These are phyloP conservation scores for Ascoidea asiatica DNA, from an alignment of 805 yeast genomes.

Conservation along the genomic window DNA sequence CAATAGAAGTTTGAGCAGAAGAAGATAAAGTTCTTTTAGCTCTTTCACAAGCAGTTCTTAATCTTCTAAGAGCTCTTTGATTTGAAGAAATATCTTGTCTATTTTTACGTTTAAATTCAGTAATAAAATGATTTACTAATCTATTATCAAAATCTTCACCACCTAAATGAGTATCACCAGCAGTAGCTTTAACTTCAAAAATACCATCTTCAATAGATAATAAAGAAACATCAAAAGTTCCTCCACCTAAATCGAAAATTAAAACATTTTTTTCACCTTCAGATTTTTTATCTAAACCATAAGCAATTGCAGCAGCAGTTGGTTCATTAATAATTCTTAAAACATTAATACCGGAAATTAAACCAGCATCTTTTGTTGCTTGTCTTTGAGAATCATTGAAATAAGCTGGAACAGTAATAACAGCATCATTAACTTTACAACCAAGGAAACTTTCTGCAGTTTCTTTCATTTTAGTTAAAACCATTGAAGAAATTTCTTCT, in stretches of 20 bases:
- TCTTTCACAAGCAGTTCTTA: constrained; percentile 82
- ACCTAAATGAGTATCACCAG: constrained; percentile 64
- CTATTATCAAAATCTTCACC: constrained; percentile 83
- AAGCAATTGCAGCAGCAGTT: constrained; percentile 96
- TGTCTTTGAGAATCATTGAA: constrained; percentile 91
- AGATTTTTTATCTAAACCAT: constrained; percentile 62
- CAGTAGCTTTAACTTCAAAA: constrained; percentile 75
- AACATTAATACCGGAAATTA: constrained; percentile 80
- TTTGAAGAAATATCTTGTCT: constrained; percentile 64
- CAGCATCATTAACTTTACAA: constrained; percentile 73
- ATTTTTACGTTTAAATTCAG: constrained; percentile 76
- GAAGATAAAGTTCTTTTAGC: constrained; percentile 87
- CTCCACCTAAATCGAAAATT: constrained; percentile 78
- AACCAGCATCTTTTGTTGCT: constrained; percentile 89
- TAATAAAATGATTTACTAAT: constrained; percentile 63
- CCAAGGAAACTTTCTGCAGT: constrained; percentile 90
- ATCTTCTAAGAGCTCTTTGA: constrained; percentile 79
- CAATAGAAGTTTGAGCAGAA: constrained; percentile 88
- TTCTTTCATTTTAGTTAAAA: constrained; percentile 80
- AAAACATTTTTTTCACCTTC: constrained; percentile 58
- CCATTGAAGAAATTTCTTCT: constrained; percentile 89
- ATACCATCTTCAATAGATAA: constrained; percentile 71
- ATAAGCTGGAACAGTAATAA: constrained; percentile 87
- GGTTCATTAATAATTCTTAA: constrained; percentile 88
- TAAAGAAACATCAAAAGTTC: constrained; percentile 76